Evolutionary conservation across 2,329 filamentous ascomycete genomes (phyloP), one percentile per base, ranked within the genome.

Genomic region (Arthroderma sp.): DNA sequence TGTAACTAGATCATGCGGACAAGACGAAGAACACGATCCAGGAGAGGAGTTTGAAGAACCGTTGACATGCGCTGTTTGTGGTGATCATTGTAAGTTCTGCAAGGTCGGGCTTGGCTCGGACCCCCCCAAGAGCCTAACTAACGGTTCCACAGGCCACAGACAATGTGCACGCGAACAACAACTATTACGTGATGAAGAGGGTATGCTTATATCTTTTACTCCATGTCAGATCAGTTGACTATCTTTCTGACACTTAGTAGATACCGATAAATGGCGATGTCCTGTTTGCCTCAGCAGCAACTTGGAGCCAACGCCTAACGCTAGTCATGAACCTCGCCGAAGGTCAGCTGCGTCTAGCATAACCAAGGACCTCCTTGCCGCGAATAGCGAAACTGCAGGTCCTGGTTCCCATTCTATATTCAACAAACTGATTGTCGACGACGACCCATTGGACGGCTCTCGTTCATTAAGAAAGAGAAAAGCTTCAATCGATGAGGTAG

Each of bases 401-500:
- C 74, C 80, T 10, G 79, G 80, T 49, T 84, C 83, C 10, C 82
- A 86, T 61, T 87, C 84, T 0, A 77, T 86, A 29, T 87, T 87
- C 62, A 83, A 83, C 52, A 79, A 80, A 45, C 67, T 83, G 7
- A 79, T 83, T 33, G 70, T 83, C 44, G 77, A 83, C 43, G 82
- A 83, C 50, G 82, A 86, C 55, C 73, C 81, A 5, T 71, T 82
- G 67, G 83, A 89, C 61, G 83, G 82, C 38, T 80, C 85, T 6
- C 80, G 86, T 43, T 76, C 83, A 30, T 68, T 94, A 48, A 76
- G 88, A 48, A 94, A 94, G 65, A 78, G 88, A 44, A 94, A 89
- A 62, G 81, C 85, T 11, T 86, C 85, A 1, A 82, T 83, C 3
- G 70, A 75, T 8, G 75, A 78, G 46, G 70, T 55, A 9, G 79